phyloP scores from a whole-genome alignment of 345 rosid genomes.

The Rhizophora apiculata region DNA sequence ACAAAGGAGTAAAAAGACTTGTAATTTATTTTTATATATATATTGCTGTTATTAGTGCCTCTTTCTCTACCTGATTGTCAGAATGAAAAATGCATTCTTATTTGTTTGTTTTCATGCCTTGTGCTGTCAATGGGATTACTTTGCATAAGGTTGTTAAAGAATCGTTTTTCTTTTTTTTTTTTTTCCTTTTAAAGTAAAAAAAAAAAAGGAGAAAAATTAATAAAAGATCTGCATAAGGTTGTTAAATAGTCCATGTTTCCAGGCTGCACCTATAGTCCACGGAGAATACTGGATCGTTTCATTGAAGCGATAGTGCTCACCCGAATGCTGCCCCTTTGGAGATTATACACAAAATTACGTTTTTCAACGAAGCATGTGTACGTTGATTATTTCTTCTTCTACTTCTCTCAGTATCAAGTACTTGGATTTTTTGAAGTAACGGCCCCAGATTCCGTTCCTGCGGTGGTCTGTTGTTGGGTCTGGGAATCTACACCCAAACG shows the following conservation, averaged over 20 bases:
- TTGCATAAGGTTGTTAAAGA: too few relatives aligned
- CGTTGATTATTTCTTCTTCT: conserved; percentile 14
- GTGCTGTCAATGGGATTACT: too few relatives aligned
- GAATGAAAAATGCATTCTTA: too few relatives aligned
- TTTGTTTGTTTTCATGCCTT: too few relatives aligned
- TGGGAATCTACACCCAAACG: conserved; percentile 42
- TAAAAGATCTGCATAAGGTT: conserved; percentile 21
- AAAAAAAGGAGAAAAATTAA: background rate
- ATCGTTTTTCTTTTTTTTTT: background rate
- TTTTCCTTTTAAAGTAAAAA: background rate
- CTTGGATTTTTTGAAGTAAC: conserved; percentile 44
- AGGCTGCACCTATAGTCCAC: conserved; percentile 6
- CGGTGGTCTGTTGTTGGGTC: conserved; percentile 38
- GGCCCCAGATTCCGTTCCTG: conserved; percentile 39
- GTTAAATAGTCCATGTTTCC: conserved; percentile 23
- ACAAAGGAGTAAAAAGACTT: too few relatives aligned
- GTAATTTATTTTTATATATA: too few relatives aligned
- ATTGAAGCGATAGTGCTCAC: conserved; percentile 9
- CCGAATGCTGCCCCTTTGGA: conserved; percentile 21
- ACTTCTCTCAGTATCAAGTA: conserved; percentile 20
- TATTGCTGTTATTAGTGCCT: too few relatives aligned
- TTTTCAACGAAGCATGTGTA: conserved; percentile 8
- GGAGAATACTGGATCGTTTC: conserved; percentile 1
- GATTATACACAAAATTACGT: conserved; percentile 43
- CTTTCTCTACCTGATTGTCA: too few relatives aligned